Evolutionary conservation across 2,329 filamentous ascomycete genomes (phyloP).

Genomic region (Knoxdaviesia capensis): DNA sequence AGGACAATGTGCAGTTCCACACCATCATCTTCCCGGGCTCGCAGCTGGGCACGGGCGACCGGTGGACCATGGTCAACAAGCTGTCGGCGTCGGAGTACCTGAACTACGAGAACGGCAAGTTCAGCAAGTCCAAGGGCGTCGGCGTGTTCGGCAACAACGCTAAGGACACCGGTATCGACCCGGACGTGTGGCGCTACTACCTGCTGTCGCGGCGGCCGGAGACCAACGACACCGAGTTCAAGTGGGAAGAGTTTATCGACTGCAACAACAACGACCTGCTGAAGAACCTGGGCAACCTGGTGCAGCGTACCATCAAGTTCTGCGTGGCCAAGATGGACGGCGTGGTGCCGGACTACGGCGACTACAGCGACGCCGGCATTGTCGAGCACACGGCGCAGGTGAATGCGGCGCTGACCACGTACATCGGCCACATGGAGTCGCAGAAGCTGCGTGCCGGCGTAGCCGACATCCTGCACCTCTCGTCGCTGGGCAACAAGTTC

Average conservation of each 20-base stretch:
- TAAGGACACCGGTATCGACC: constrained; percentile 62
- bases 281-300: constrained; percentile 56
- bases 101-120: constrained; percentile 79
- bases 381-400: constrained; percentile 38
- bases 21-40: constrained; percentile 71
- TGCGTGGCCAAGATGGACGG: constrained; percentile 56
- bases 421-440: constrained; percentile 46
- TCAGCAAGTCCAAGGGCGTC: constrained; percentile 75
- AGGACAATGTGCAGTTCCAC: constrained; percentile 44
- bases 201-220: constrained; percentile 72
- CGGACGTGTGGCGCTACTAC: constrained; percentile 90
- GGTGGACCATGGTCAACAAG: constrained; percentile 79
- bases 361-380: constrained; percentile 33
- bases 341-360: constrained; percentile 40
- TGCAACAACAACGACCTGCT: constrained; percentile 80
- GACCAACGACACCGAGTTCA: constrained; percentile 71
- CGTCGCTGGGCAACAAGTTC: constrained; percentile 30
- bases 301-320: constrained; percentile 57
- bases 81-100: constrained; percentile 75
- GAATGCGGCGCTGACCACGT: constrained; percentile 45
- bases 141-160: constrained; percentile 86
- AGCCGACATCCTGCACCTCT: constrained; percentile 45
- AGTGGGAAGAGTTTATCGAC: constrained; percentile 67
- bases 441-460: constrained; percentile 52
- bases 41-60: constrained; percentile 64